Evolutionary conservation across 306 rosid genomes (phyloP).

Genomic region (Nissolia schottii): DNA sequence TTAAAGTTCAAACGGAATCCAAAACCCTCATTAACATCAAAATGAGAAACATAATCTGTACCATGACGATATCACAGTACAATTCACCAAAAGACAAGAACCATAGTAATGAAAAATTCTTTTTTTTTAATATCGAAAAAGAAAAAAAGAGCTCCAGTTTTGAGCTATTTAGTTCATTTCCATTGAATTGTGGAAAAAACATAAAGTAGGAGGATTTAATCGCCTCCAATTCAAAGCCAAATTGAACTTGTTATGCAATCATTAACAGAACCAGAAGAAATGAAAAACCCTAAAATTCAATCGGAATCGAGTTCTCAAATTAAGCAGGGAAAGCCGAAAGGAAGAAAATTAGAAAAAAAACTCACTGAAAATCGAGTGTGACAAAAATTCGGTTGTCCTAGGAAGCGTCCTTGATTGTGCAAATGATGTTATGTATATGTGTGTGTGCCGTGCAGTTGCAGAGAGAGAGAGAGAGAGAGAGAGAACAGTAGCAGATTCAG

Average conservation of each 20-base stretch:
- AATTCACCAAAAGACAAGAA: background rate
- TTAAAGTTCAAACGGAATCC: background rate
- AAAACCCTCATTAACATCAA: background rate
- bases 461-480: background rate
- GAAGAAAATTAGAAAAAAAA: background rate
- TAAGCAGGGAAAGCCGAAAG: background rate
- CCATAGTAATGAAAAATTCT: too few species aligned
- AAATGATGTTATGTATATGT: background rate
- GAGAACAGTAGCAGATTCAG: background rate
- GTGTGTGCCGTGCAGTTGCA: background rate
- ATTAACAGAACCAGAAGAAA: background rate
- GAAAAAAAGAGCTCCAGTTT: background rate
- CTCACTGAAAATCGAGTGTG: slow-evolving; percentile 49
- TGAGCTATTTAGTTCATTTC: background rate
- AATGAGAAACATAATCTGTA: background rate
- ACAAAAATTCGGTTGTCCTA: slow-evolving; percentile 33
- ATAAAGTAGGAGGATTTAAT: background rate
- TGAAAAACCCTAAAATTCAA: slow-evolving; percentile 28
- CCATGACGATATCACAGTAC: background rate
- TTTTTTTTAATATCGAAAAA: too few species aligned
- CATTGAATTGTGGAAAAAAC: too few species aligned
- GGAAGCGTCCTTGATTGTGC: slow-evolving; percentile 23
- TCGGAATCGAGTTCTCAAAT: background rate
- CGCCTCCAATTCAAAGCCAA: background rate
- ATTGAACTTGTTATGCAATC: background rate